Base-by-base conservation (phyloP, 257 asterid genomes). In the Coffea canephora region DNA sequence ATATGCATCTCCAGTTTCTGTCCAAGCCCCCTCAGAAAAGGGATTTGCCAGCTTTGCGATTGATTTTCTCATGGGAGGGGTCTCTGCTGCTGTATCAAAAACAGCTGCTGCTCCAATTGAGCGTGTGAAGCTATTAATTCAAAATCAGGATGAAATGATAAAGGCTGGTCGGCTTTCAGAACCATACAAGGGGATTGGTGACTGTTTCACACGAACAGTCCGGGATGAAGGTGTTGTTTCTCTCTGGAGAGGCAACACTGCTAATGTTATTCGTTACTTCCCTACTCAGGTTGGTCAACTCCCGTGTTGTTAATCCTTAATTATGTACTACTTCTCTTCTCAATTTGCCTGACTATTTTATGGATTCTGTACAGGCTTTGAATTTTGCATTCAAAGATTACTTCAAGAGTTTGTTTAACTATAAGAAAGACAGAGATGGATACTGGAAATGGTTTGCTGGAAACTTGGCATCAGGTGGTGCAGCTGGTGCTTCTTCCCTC, bases 61-160 rank as follows among this genome's bases (percentile, higher is more conserved):
- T 82, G 95, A 92, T 87, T 92, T 92, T 82, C 94, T 92, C 82
- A 90, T 89, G 97, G 97, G 97, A 86, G 97, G 95, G 77, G 95
- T 92, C 79, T 88, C 95, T 80, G 97, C 92, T 52, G 94, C 95
- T 48, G 94, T 92, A 69, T 90, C 95, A 54, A 90, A 90, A 83
- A 86, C 89, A 34, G 92, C 91, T 69, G 95, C 95, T 77, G 97
- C 97, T 69, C 97, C 97, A 3, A 92, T 92, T 65, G 95, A 92
- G 89, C 84, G 97, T 79, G 91, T 92, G n/a, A 92, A 92, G 85
- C 95, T 92, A 43, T 79, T 92, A 87, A 84, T 92, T 84, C 94
- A 92, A 77, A 92, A 92, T 86, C 94, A 92, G 85, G 97, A 88
- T 69, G 97, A 89, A 87, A 85, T 92, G 94, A 89, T 92, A 73